Evolutionary conservation across 2,329 filamentous ascomycete genomes (phyloP), one percentile per base, ranked within the genome.

Genomic region (Talaromyces funiculosus): DNA sequence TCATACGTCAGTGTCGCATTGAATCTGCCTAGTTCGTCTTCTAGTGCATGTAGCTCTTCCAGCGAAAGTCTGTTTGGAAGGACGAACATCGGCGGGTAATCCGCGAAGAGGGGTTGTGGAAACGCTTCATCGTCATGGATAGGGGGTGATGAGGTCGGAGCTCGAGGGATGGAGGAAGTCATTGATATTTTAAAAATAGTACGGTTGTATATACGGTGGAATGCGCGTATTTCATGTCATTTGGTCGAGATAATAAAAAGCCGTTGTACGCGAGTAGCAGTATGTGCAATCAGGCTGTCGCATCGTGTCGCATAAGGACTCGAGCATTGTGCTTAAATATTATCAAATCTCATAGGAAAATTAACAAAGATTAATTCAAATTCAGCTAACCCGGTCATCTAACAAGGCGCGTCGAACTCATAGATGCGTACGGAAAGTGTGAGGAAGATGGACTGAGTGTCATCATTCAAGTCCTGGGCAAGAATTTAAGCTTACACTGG

Each of bases 1-100:
- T 93, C 84, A 61, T 88, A 87, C 0, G 90, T 92, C 57, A 94
- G 71, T 0, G 80, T 81, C 5, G 83, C 85, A 57, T 77, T 76
- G 57, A 75, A 72, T 6, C 73, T 69, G 3, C 82, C 78, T 9
- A 95, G 82, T 22, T 81, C 81, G 26, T 86, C 82, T 70, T 92
- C 87, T 14, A 90, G 71, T 33, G 81, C 73, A 54, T 86, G 83
- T 9, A 90, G 77, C 64, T 88, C 83, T 6, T 86, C 81, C 0
- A 83, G 74, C 1, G 81, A 76, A 29, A 96, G 79, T 69, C 91
- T 89, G 3, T 87, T 85, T 0, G 86, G 77, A 0, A 96, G 81
- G 14, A 97, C 79, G 66, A 86, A 94, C 24, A 94, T 86, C 3
- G 84, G 79, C 10, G 90, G 90, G 63, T 63, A 75, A 0, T 71